phyloP scores from a whole-genome alignment of 352 stramenopile genomes.

The Phytophthora tentaculata region DNA sequence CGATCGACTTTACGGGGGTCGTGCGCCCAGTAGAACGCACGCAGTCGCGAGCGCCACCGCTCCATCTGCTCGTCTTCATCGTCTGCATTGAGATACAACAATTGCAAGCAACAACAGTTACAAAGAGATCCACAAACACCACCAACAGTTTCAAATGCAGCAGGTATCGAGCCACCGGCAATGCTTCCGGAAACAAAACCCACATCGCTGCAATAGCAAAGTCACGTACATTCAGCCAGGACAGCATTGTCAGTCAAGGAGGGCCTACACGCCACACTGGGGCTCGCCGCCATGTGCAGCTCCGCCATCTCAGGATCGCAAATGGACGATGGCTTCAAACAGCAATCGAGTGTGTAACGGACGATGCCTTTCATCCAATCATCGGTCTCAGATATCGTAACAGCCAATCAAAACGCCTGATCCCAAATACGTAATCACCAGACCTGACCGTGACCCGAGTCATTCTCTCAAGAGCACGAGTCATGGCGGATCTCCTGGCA shows the following conservation, averaged over 20 bases:
- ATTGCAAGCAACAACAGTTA: not conserved
- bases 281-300: not conserved
- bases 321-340: constrained; percentile 14
- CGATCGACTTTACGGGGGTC: constrained; percentile 69
- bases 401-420: constrained; percentile 18
- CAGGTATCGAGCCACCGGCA: constrained; percentile 10
- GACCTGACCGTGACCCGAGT: not conserved
- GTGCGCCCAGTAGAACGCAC: constrained; percentile 77
- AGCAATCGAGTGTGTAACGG: constrained; percentile 2
- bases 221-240: constrained; percentile 20
- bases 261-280: not conserved
- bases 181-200: not conserved
- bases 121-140: not conserved
- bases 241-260: not conserved
- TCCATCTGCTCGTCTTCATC: constrained; percentile 23
- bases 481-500: constrained; percentile 58
- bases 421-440: constrained; percentile 14
- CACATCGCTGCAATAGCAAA: not conserved
- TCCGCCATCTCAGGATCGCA: constrained; percentile 13
- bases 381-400: not conserved
- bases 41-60: constrained; percentile 47
- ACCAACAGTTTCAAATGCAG: constrained; percentile 3
- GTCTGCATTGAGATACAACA: constrained; percentile 1
- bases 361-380: constrained; percentile 8
- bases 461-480: constrained; percentile 6